A percentile compares a stretch with the other conserved stretches of the same genome.
Conservation (phyloP, 1,284 basidiomycete genomes). For the Cutaneotrichosporon cavernicola region DNA sequence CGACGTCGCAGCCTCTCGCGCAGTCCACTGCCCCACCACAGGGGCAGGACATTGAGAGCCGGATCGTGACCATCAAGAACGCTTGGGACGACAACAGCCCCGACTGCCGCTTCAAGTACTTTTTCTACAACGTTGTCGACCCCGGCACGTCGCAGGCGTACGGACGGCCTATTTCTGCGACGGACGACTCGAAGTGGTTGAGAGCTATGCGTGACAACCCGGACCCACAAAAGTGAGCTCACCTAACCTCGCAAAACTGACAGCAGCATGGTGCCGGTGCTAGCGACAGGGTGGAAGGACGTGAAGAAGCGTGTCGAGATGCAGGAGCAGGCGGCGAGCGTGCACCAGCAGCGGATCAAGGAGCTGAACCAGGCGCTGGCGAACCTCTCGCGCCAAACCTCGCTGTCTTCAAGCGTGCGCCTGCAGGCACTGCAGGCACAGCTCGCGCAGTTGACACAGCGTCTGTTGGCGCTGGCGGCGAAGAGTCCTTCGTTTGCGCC, state of each 20-base stretch:
- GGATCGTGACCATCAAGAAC: slow-evolving; percentile 65
- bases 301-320: slow-evolving; percentile 76
- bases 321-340: slow-evolving; percentile 67
- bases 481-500: slow-evolving; percentile 78
- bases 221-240: slow-evolving; percentile 68
- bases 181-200: slow-evolving; percentile 74
- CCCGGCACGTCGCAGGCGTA: slow-evolving; percentile 68
- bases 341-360: slow-evolving; percentile 70
- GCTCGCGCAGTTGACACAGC: slow-evolving; percentile 71
- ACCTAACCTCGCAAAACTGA: background rate
- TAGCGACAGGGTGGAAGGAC: slow-evolving; percentile 79
- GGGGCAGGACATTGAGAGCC: slow-evolving; percentile 58
- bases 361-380: slow-evolving; percentile 68
- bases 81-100: slow-evolving; percentile 71
- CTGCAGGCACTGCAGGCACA: slow-evolving; percentile 65
- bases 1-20: slow-evolving; percentile 14
- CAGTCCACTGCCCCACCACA: slow-evolving; percentile 28
- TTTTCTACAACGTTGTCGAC: slow-evolving; percentile 85
- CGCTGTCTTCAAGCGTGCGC: slow-evolving; percentile 68
- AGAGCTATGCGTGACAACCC: slow-evolving; percentile 79
- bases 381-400: slow-evolving; percentile 65
- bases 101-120: slow-evolving; percentile 78
- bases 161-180: slow-evolving; percentile 69
- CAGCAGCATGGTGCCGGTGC: slow-evolving; percentile 72
- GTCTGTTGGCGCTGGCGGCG: slow-evolving; percentile 69